Evolutionary conservation across 352 stramenopile species (phyloP).

Genomic region (Globisporangium canariense): DNA sequence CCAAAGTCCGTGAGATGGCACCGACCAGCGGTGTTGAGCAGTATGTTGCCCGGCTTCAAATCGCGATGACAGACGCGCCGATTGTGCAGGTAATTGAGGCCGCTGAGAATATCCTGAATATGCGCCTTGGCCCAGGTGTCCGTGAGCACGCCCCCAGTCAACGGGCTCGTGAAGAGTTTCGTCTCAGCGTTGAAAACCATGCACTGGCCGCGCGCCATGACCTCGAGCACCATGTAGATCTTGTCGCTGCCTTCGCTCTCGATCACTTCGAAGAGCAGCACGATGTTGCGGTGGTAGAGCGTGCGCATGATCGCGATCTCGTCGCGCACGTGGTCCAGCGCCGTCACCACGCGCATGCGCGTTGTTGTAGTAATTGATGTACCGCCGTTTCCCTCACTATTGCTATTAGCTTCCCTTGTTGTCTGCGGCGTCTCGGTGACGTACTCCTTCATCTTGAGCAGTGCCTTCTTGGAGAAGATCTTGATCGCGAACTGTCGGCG

Average conservation of each 20-base stretch:
- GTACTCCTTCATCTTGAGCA: slow-evolving; percentile 82
- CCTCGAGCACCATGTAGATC: slow-evolving; percentile 85
- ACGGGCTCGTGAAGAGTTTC: slow-evolving; percentile 67
- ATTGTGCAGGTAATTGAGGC: slow-evolving; percentile 76
- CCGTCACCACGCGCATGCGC: slow-evolving; percentile 73
- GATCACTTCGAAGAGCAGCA: slow-evolving; percentile 90
- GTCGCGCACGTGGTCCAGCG: slow-evolving; percentile 72
- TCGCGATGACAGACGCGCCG: slow-evolving; percentile 84
- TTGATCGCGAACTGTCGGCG: slow-evolving; percentile 74
- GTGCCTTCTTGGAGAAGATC: slow-evolving; percentile 77
- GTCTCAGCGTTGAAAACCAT: slow-evolving; percentile 74
- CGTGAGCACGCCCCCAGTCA: slow-evolving; percentile 46
- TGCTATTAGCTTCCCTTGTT: neutral
- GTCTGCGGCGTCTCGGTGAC: slow-evolving; percentile 22
- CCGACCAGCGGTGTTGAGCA: slow-evolving; percentile 72
- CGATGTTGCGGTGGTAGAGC: slow-evolving; percentile 89
- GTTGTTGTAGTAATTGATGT: slow-evolving; percentile 14
- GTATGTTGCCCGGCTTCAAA: slow-evolving; percentile 89
- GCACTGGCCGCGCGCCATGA: slow-evolving; percentile 78
- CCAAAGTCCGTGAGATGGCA: slow-evolving; percentile 89
- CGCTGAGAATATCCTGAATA: slow-evolving; percentile 69
- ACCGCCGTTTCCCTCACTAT: neutral
- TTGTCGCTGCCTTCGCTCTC: slow-evolving; percentile 75
- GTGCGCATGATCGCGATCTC: slow-evolving; percentile 88
- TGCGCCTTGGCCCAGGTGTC: slow-evolving; percentile 68